phyloP scores from a whole-genome alignment of 2,329 filamentous ascomycete species.

The Leptographium wingfieldii region DNA sequence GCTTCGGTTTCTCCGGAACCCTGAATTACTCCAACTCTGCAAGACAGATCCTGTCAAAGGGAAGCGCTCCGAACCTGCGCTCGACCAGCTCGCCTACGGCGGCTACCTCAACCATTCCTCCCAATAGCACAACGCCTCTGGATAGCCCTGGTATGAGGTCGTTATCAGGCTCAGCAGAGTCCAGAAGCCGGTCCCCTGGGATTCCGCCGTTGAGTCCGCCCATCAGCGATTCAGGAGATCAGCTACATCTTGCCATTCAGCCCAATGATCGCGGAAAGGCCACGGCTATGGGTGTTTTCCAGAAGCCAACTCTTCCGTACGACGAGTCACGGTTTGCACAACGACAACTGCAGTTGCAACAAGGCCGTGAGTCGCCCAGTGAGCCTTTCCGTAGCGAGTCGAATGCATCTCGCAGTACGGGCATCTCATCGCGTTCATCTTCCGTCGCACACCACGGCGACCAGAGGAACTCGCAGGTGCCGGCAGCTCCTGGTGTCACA shows the following conservation, averaged over 20 bases:
- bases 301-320: slow-evolving; percentile 62
- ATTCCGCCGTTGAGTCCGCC: slow-evolving; percentile 53
- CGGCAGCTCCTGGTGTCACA: slow-evolving; percentile 14
- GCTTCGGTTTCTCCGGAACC: slow-evolving; percentile 30
- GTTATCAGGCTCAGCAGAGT: slow-evolving; percentile 23
- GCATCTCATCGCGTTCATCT: slow-evolving; percentile 31
- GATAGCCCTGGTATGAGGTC: slow-evolving; percentile 13
- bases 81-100: slow-evolving; percentile 36
- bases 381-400: slow-evolving; percentile 33
- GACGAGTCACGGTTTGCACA: slow-evolving; percentile 79
- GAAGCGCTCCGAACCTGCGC: slow-evolving; percentile 58
- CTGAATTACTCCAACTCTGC: slow-evolving; percentile 9
- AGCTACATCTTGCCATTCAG: slow-evolving; percentile 49
- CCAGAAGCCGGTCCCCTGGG: slow-evolving; percentile 16
- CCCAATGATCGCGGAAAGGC: slow-evolving; percentile 71
- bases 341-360: slow-evolving; percentile 68
- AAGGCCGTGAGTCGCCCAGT: slow-evolving; percentile 53
- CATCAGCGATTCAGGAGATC: slow-evolving; percentile 60
- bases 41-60: slow-evolving; percentile 35
- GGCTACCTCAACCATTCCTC: slow-evolving; percentile 23
- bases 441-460: slow-evolving; percentile 24
- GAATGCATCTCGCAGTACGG: slow-evolving; percentile 25
- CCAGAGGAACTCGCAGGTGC: slow-evolving; percentile 8
- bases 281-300: slow-evolving; percentile 51
- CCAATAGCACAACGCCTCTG: slow-evolving; percentile 15